Percentiles rank a stretch among this genome's conserved stretches.
These are phyloP conservation scores for Cryptosporidium sp. DNA, from an alignment of 169 alveolate species.

Conservation along the genomic window DNA sequence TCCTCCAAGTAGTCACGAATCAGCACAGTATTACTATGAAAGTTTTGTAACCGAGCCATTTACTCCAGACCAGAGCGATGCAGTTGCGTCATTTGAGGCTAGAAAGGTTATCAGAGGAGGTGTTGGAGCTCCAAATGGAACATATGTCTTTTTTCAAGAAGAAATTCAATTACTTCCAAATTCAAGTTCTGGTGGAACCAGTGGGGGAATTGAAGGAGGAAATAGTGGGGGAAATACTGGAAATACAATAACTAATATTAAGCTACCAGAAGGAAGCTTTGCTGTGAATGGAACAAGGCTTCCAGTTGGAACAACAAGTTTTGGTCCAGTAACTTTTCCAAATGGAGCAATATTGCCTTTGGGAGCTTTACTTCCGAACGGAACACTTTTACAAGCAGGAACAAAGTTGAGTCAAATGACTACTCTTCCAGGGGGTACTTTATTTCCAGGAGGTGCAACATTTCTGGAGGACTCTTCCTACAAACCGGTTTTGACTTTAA, in stretches of 20 bases:
- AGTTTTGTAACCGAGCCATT: constrained; percentile 72
- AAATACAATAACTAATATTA: constrained; percentile 21
- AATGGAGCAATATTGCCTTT: constrained; percentile 74
- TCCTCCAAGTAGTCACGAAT: constrained; percentile 60
- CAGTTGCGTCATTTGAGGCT: constrained; percentile 54
- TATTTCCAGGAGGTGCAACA: constrained; percentile 75
- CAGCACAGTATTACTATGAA: constrained; percentile 74
- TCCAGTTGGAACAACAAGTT: constrained; percentile 72
- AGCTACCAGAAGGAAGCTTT: constrained; percentile 47
- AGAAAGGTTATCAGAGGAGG: constrained; percentile 71
- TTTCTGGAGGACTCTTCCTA: constrained; percentile 42
- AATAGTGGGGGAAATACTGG: neutral
- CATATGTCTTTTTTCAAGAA: constrained; percentile 66
- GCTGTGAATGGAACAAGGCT: constrained; percentile 67
- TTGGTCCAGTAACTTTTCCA: constrained; percentile 75
- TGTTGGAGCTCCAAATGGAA: constrained; percentile 74
- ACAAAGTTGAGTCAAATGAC: constrained; percentile 24
- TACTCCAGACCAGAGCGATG: constrained; percentile 24
- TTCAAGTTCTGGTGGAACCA: constrained; percentile 13
- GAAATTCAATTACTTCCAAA: constrained; percentile 68
- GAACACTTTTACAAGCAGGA: constrained; percentile 59
- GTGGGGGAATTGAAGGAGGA: neutral
- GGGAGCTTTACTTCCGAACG: constrained; percentile 69
- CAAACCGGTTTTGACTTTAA: constrained; percentile 41
- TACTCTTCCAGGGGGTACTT: constrained; percentile 70